Evolutionary conservation across 345 rosid species (phyloP).

Genomic region (Syzygium jambos): DNA sequence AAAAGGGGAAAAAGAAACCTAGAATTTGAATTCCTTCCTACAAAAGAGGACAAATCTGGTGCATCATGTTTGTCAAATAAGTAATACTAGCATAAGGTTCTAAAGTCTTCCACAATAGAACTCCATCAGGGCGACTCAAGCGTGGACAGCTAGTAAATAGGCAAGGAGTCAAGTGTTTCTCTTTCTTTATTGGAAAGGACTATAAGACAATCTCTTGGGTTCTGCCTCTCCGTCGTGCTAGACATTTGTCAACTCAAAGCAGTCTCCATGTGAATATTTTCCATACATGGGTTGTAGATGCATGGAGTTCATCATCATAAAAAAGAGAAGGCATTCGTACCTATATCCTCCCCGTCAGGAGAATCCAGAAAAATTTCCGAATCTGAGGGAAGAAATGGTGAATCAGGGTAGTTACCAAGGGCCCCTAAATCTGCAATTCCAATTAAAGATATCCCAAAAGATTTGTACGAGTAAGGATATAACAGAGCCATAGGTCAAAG

Average conservation of each 20-base stretch:
- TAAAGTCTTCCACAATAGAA: background rate
- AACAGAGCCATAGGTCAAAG: background rate
- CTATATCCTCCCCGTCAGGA: conserved; percentile 92
- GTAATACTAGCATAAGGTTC: background rate
- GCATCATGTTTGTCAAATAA: background rate
- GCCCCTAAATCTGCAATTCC: conserved; percentile 77
- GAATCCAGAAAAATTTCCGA: conserved; percentile 95
- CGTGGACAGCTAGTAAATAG: background rate
- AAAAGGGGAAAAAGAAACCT: background rate
- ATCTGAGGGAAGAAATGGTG: conserved; percentile 94
- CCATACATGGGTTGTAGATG: background rate
- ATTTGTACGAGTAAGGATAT: background rate
- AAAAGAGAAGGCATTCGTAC: conserved; percentile 25
- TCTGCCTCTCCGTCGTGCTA: background rate
- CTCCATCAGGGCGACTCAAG: background rate
- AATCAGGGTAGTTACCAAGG: conserved; percentile 84
- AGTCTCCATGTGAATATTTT: background rate
- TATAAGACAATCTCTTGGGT: background rate
- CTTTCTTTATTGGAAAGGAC: background rate
- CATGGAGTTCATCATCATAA: background rate
- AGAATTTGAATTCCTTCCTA: background rate
- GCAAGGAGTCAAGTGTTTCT: background rate
- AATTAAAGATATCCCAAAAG: conserved; percentile 3
- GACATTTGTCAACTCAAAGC: background rate
- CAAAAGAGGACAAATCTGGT: background rate